phyloP scores from a whole-genome alignment of 768 basidiomycete genomes.

The Pleurotus giganteus region DNA sequence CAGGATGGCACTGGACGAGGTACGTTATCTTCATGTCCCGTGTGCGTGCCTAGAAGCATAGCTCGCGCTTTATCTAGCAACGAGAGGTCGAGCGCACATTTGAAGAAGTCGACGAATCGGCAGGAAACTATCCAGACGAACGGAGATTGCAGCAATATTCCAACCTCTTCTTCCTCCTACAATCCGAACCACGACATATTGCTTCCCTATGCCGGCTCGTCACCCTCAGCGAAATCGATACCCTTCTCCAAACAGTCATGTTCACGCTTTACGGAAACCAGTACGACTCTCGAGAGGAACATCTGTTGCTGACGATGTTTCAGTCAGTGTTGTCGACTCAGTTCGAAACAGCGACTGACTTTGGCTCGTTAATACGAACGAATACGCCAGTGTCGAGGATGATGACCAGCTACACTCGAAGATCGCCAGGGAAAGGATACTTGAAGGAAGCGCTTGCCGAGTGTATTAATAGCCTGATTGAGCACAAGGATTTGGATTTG shows the following conservation, averaged over 20 bases:
- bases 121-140: constrained; percentile 94
- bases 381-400: constrained; percentile 99
- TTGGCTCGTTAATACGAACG: constrained; percentile 93
- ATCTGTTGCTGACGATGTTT: constrained; percentile 98
- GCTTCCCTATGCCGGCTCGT: constrained; percentile 95
- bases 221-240: constrained; percentile 94
- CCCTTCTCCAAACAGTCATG: constrained; percentile 99
- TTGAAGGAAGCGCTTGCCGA: constrained; percentile 96
- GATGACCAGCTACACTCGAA: constrained; percentile 99
- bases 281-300: constrained; percentile 97
- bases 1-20: constrained; percentile 94
- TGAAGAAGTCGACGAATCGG: constrained; percentile 90
- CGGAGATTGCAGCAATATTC: constrained; percentile 92
- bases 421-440: constrained; percentile 97
- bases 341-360: constrained; percentile 98
- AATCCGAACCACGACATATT: constrained; percentile 95
- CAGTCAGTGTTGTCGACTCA: constrained; percentile 97
- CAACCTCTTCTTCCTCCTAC: constrained; percentile 97
- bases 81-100: constrained; percentile 91
- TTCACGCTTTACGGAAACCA: constrained; percentile 99
- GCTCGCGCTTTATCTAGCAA: constrained; percentile 53
- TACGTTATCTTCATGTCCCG: constrained; percentile 32
- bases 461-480: constrained; percentile 96
- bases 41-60: constrained; percentile 8
- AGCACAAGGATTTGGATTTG: constrained; percentile 98